Conservation (phyloP, 2,329 filamentous ascomycete genomes). For the Fusarium sp. region DNA sequence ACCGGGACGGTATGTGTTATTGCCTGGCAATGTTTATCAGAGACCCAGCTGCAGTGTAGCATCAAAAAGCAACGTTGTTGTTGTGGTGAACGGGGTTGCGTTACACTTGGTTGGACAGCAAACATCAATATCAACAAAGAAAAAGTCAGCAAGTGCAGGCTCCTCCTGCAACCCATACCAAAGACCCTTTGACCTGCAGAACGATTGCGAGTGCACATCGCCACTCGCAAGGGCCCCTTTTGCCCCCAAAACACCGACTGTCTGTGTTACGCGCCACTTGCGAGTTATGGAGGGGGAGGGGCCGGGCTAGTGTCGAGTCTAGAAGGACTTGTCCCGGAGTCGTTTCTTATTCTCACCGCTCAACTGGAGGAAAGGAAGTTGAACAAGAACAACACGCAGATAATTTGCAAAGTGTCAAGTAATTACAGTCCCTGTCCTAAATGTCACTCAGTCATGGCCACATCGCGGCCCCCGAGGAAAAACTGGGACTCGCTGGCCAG, state of each 20-base stretch:
- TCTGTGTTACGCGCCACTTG: conserved; percentile 25
- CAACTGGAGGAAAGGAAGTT: neutral
- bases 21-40: neutral
- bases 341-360: conserved; percentile 25
- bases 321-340: neutral
- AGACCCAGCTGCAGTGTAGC: neutral
- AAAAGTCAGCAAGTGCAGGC: neutral
- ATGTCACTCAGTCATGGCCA: neutral
- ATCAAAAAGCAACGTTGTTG: conserved; percentile 24
- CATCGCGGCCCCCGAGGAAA: conserved; percentile 34
- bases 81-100: conserved; percentile 13
- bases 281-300: conserved; percentile 3
- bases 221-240: conserved; percentile 2
- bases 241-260: conserved; percentile 20
- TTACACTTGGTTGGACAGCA: neutral
- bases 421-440: neutral
- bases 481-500: conserved; percentile 22
- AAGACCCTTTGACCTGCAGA: neutral
- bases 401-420: neutral
- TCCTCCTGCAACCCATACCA: neutral
- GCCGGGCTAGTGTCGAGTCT: conserved; percentile 16
- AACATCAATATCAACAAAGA: conserved; percentile 1
- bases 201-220: conserved; percentile 6
- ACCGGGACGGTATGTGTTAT: neutral
- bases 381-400: neutral